A percentile compares a stretch with the other conserved stretches of the same genome.
phyloP scores from a whole-genome alignment of 2,329 filamentous ascomycete species.

The Scolecobasidium constrictum region DNA sequence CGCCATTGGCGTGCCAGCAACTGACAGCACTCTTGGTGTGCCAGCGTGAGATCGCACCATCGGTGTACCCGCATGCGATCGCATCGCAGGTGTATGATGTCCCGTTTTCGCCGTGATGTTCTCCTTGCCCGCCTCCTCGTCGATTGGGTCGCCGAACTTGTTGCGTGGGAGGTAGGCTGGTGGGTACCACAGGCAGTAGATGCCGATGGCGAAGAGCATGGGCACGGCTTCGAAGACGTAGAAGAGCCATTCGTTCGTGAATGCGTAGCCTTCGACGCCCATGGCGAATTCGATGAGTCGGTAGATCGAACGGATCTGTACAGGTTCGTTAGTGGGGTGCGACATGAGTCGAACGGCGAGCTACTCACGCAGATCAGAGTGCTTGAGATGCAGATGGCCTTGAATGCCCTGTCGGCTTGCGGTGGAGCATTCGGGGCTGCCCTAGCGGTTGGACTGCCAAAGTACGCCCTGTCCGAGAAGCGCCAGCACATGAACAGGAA shows the following conservation, averaged over 20 bases:
- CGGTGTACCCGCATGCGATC: no score
- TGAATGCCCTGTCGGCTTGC: conserved; percentile 29
- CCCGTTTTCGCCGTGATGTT: no score
- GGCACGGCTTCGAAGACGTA: conserved; percentile 42
- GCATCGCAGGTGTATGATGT: no score
- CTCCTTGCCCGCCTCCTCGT: no score
- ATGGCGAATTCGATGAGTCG: conserved; percentile 43
- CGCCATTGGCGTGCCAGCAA: no score
- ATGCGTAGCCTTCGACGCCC: conserved; percentile 40
- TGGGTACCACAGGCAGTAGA: conserved; percentile 42
- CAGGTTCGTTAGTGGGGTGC: no score
- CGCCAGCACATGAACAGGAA: conserved; percentile 29
- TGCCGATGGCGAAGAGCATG: conserved; percentile 35
- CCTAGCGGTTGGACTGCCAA: conserved; percentile 11
- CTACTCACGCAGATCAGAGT: conserved; percentile 33
- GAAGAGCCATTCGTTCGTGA: conserved; percentile 42
- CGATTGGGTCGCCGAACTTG: conserved; percentile 7
- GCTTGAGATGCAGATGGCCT: conserved; percentile 32
- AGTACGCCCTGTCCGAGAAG: conserved; percentile 26
- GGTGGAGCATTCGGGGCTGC: conserved; percentile 17
- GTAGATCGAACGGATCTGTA: conserved; percentile 40
- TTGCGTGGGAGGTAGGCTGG: conserved; percentile 25
- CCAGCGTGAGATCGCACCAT: no score
- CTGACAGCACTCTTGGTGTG: no score
- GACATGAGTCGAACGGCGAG: no score